Base-by-base conservation (phyloP, 768 basidiomycete species). In the Termitomyces heimii region DNA sequence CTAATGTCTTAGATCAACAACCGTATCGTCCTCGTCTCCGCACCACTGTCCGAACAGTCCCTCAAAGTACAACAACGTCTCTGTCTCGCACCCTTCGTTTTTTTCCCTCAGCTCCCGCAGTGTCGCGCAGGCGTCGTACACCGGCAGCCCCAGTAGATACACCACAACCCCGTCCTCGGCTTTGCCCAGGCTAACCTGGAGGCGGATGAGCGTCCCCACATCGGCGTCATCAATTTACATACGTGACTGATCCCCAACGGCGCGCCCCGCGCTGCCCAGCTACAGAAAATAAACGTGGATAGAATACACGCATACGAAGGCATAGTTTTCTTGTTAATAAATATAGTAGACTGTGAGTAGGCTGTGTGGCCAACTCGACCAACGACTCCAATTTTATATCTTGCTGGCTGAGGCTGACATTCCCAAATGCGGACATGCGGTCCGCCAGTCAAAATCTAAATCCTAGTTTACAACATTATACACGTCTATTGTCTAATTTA, bases 381-480 rank as follows among this genome's bases (percentile, higher is more conserved):
- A 31, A 31, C 35, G 4, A 16, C 35, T 8, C 18, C 2, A 1
- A 1, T 29, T 50, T 59, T 62, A 59, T 59, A 59, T 4, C n/a
- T 3, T 10, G 6, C 43, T 32, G 8, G 7, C 43, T 29, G 60
- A 34, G 62, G 62, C 60, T 63, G 62, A 63, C 62, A 52, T 16
- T 29, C 16, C 57, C 55, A 56, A 52, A 55, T 57, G 57, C 61
- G 64, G 56, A 51, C 65, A 54, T 56, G 48, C 46, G 56, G 65
- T 29, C 62, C 56, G 59, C 50, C 56, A 51, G 60, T 56, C 59
- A 57, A 62, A 57, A 42, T 62, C 60, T 22, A 53, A 63, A 64
- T 60, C 50, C 35, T 44, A 42, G 0, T 58, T 31, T 40, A 31
- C 20, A 34, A 4, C 39, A 31, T 28, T n/a, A 44, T 34, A 54